Conservation (phyloP, 306 rosid species). For the Vicia villosa region DNA sequence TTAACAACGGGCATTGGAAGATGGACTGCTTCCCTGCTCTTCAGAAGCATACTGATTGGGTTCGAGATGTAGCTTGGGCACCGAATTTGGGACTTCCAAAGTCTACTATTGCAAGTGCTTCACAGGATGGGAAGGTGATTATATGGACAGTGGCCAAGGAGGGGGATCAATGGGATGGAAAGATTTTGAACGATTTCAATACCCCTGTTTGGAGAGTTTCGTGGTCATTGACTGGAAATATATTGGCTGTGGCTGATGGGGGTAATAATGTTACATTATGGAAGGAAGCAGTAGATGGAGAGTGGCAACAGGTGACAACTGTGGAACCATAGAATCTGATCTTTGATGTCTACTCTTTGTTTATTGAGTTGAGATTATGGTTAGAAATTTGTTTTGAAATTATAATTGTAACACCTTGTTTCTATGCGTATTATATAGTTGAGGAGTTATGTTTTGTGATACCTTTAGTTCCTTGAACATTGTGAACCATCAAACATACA, state of each 20-base stretch:
- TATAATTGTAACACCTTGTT: constrained; percentile 33
- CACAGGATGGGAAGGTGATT: constrained; percentile 77
- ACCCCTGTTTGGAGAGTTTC: constrained; percentile 84
- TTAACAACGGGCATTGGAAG: constrained; percentile 78
- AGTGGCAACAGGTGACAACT: constrained; percentile 86
- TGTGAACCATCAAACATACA: too few relatives aligned
- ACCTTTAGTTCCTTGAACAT: too few relatives aligned
- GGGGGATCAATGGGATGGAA: constrained; percentile 94
- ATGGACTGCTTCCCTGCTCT: constrained; percentile 91
- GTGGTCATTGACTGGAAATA: constrained; percentile 88
- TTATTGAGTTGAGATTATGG: constrained; percentile 36
- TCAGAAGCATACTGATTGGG: constrained; percentile 86
- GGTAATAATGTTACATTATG: constrained; percentile 75
- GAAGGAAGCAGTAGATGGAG: constrained; percentile 89
- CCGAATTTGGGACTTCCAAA: constrained; percentile 88
- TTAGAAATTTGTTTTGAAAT: constrained; percentile 41
- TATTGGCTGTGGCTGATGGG: constrained; percentile 88
- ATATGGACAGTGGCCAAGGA: constrained; percentile 86
- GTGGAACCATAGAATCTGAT: constrained; percentile 64
- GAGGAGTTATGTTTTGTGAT: too few relatives aligned
- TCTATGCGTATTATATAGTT: constrained; percentile 2
- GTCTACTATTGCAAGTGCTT: constrained; percentile 84
- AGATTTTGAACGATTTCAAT: constrained; percentile 71
- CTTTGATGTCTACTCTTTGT: constrained; percentile 27
- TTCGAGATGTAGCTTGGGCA: constrained; percentile 90